Conservation (phyloP, 2,329 filamentous ascomycete species). For the Alternaria incomplexa region DNA sequence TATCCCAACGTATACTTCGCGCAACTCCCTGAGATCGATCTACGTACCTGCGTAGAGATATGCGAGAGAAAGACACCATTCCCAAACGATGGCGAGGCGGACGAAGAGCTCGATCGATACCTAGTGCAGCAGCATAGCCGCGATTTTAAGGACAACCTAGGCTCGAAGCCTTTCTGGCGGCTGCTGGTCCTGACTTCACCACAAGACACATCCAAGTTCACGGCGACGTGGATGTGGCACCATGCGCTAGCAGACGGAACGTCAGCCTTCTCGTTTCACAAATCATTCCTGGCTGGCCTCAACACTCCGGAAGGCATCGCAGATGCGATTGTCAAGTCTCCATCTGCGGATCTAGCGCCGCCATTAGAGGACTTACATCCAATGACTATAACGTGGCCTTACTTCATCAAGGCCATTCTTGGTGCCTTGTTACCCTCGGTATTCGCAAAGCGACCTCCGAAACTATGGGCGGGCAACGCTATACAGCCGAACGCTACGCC, state of each 20-base stretch:
- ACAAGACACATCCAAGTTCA: slow-evolving; percentile 40
- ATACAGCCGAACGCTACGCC: slow-evolving; percentile 18
- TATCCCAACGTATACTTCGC: slow-evolving; percentile 51
- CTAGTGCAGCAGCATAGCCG: slow-evolving; percentile 52
- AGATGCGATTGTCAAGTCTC: slow-evolving; percentile 19
- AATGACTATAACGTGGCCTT: slow-evolving; percentile 47
- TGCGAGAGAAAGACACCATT: slow-evolving; percentile 26
- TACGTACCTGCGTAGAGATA: slow-evolving; percentile 47
- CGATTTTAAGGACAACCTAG: slow-evolving; percentile 41
- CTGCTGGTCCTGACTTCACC: slow-evolving; percentile 40
- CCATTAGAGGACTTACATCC: slow-evolving; percentile 51
- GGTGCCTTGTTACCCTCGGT: slow-evolving; percentile 41
- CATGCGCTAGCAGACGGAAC: slow-evolving; percentile 57
- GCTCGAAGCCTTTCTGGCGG: slow-evolving; percentile 52
- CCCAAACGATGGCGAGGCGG: slow-evolving; percentile 31
- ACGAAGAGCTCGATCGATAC: slow-evolving; percentile 51
- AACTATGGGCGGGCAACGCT: slow-evolving; percentile 33
- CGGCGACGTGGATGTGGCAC: slow-evolving; percentile 55
- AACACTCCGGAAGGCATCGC: neutral
- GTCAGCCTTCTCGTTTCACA: slow-evolving; percentile 55
- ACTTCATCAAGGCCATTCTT: slow-evolving; percentile 44
- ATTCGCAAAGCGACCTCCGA: slow-evolving; percentile 16
- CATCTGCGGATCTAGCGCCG: slow-evolving; percentile 42
- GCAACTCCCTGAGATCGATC: slow-evolving; percentile 52
- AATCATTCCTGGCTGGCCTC: slow-evolving; percentile 49